Evolutionary conservation across 108 stramenopile species (phyloP), one percentile per base, ranked within the genome.

Genomic region (Skeletonema tropicum): DNA sequence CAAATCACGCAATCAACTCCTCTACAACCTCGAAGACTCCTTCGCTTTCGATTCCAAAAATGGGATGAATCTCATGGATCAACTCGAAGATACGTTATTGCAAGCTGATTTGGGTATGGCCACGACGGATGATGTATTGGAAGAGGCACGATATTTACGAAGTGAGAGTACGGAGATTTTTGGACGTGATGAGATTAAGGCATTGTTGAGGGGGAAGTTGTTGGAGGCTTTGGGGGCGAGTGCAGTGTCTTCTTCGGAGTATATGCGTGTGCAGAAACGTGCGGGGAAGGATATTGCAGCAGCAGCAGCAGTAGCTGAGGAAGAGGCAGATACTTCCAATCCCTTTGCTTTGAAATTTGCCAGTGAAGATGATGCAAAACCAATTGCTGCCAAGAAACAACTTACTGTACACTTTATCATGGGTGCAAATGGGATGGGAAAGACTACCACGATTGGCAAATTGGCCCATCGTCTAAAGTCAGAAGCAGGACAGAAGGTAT

Each of bases 381-480:
- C 71, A 33, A 66, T 73, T 7, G 15, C 57, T 23, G 13, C 45
- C 41, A 67, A 64, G 23, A 71, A 71, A 10, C 62, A 79, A n/a
- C 91, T 90, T 3, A 92, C 91, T 1, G 85, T 94, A 1, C 75
- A 91, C 2, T 94, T 92, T 59, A 71, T 94, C 23, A 86, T 94
- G 89, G 91, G 94, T 15, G 94, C 91, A 49, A 94, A 94, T 70
- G 94, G 94, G 0, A 97, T 98, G 96, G 97, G 97, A 11, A 98
- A 98, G 71, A 96, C 93, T 15, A 97, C 97, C 2, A 95, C 97
- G 30, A 94, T 97, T 57, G 97, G 96, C n/a, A 98, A 98, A 87
- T 67, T 97, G 26, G 97, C 98, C 8, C 71, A 90, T 76, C 90
- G 96, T 17, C 72, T 98, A 6, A 63, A 79, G 35, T 75, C 71